Evolutionary conservation across 345 rosid species (phyloP), one percentile per base, ranked within the genome.

Genomic region (Eucalyptus urophylla): DNA sequence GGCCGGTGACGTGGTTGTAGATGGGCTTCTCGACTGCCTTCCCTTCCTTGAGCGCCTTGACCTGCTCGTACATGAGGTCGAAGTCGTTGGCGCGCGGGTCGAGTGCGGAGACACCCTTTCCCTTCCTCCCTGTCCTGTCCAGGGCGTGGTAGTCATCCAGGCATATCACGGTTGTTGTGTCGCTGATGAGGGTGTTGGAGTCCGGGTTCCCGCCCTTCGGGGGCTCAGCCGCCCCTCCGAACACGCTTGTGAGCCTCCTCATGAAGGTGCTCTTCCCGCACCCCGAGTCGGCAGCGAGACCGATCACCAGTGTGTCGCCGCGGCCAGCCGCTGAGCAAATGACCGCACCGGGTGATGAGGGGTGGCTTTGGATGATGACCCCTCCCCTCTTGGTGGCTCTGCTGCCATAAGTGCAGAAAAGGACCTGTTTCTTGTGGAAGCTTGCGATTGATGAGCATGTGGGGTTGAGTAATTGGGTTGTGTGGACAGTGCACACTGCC

Each of bases 161-260:
- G 87, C 99, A 98, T 65, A 98, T 95, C 87, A 98, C 99, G 6
- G 99, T 96, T 45, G 99, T 98, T 11, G 91, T 96, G 90, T 98
- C 99, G 88, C 99, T 97, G 88, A 97, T 95, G 80, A 98, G 97
- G 14, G 99, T 98, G 95, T 97, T 98, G 12, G 99, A 98, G 87
- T 98, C 99, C 24, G 99, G 99, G 92, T 98, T 98, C 87, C 99
- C 99, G 13, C 97, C 99, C 90, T 89, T 97, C 0, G 99, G 99
- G 56, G 98, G 98, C 95, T 94, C 95, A 3, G 99, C 99, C 4
- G 98, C 99, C 0, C 99, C 99, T 11, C 99, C 99, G 37, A 98
- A 98, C 86, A 98, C 99, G 86, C 98, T 96, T 0, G 99, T 98
- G 8, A 98, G 92, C 90, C 97, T 33, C 98, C 99, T 91, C 96